These are phyloP conservation scores for Colletotrichum tofieldiae DNA, from an alignment of 2,329 filamentous ascomycete genomes.

Conservation along the genomic window DNA sequence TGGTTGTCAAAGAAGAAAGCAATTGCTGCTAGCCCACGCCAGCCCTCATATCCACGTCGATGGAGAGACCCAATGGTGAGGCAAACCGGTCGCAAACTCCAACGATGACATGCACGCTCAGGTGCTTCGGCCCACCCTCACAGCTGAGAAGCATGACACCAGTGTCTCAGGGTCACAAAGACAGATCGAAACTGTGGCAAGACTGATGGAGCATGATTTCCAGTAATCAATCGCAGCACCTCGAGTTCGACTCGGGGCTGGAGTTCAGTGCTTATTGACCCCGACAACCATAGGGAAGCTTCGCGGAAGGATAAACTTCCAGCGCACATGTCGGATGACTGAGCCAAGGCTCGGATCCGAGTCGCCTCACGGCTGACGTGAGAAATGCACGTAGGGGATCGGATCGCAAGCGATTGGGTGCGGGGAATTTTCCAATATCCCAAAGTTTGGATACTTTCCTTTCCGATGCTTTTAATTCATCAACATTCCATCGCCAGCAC, in stretches of 20 bases:
- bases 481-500: not conserved
- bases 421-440: not conserved
- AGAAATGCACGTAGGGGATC: constrained; percentile 5
- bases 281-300: not conserved
- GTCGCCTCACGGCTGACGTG: constrained; percentile 16
- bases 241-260: not conserved
- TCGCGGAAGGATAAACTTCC: not conserved
- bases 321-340: not conserved
- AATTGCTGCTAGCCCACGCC: not conserved
- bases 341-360: not conserved
- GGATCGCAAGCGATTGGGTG: constrained; percentile 5
- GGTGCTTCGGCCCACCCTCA: not conserved
- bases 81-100: not conserved
- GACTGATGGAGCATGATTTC: not conserved
- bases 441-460: not conserved
- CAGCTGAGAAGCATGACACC: constrained; percentile 11
- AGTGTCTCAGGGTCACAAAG: constrained; percentile 18
- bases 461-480: not conserved
- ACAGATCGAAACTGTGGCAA: not conserved
- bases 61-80: not conserved
- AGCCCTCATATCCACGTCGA: not conserved
- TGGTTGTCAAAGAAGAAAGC: constrained; percentile 13
- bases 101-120: constrained; percentile 27
- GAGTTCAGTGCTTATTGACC: not conserved
- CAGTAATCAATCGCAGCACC: not conserved